Evolutionary conservation across 2,329 filamentous ascomycete genomes (phyloP).

Genomic region (Graphiopsis chlorocephala): DNA sequence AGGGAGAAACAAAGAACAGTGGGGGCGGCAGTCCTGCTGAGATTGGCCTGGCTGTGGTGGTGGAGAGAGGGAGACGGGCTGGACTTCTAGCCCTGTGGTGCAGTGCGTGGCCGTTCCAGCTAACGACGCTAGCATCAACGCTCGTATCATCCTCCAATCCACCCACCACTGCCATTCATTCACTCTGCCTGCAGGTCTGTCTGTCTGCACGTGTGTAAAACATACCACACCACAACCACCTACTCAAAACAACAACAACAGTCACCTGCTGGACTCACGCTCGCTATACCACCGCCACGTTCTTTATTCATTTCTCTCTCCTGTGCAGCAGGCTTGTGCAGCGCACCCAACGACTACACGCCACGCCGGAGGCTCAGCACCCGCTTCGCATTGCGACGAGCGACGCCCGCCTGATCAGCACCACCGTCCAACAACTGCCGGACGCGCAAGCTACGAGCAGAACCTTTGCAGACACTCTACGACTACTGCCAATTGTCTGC

Average conservation of each 20-base stretch:
- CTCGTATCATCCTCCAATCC: background rate
- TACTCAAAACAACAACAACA: background rate
- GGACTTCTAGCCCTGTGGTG: background rate
- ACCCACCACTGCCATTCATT: background rate
- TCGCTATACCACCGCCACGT: slow-evolving; percentile 9
- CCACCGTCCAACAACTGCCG: background rate
- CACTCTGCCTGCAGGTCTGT: background rate
- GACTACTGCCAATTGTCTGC: background rate
- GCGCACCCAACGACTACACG: background rate
- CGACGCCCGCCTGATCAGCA: background rate
- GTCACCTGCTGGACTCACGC: background rate
- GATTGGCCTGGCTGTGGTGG: background rate
- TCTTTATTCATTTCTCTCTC: background rate
- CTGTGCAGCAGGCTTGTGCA: background rate
- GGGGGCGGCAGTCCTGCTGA: background rate
- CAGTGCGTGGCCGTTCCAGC: background rate
- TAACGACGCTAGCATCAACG: slow-evolving; percentile 1
- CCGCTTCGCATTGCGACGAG: slow-evolving; percentile 13
- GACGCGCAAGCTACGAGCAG: background rate
- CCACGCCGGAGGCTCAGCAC: slow-evolving; percentile 11
- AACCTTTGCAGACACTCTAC: background rate
- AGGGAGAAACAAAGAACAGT: background rate
- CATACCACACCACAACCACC: background rate
- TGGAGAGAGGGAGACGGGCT: background rate
- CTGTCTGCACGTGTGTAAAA: background rate